Evolutionary conservation across 139 green algal genomes (phyloP).

Genomic region (Coelastrella sp.): DNA sequence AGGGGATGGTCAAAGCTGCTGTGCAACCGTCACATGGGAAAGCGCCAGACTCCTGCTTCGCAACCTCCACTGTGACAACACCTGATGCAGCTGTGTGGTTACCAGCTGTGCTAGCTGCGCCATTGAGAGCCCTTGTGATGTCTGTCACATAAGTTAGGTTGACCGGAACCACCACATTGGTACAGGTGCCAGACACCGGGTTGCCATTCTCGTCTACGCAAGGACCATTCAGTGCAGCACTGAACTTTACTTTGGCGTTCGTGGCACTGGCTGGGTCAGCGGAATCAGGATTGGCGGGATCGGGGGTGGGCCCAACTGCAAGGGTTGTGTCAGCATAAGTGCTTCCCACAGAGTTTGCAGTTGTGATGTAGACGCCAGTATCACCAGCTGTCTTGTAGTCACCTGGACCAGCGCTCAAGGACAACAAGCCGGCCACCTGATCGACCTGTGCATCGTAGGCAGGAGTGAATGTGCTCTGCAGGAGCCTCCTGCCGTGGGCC

Average conservation of each 20-base stretch:
- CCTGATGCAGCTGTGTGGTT: not conserved
- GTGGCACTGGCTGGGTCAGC: not conserved
- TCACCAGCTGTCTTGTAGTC: slow-evolving; percentile 14
- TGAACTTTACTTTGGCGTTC: slow-evolving; percentile 13
- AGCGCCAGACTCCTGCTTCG: not conserved
- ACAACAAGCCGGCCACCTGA: not conserved
- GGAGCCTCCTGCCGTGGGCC: not conserved
- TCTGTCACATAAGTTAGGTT: not conserved
- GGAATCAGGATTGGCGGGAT: not conserved
- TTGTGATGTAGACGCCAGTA: slow-evolving; percentile 3
- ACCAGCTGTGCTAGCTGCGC: not conserved
- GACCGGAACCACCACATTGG: not conserved
- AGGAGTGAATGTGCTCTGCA: not conserved
- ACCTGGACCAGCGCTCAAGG: not conserved
- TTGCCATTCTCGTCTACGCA: slow-evolving; percentile 19
- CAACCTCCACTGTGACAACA: not conserved
- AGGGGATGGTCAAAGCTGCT: not conserved
- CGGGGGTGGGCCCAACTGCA: not conserved
- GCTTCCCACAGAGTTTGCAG: not conserved
- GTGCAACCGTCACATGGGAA: slow-evolving; percentile 32
- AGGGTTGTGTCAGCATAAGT: not conserved
- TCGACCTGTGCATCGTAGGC: not conserved
- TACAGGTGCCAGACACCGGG: not conserved
- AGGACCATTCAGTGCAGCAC: not conserved
- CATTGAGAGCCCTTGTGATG: not conserved